Evolutionary conservation across 164 flowering plant genomes (phyloP), one percentile per base, ranked within the genome.

Genomic region (Vitis amurensis): DNA sequence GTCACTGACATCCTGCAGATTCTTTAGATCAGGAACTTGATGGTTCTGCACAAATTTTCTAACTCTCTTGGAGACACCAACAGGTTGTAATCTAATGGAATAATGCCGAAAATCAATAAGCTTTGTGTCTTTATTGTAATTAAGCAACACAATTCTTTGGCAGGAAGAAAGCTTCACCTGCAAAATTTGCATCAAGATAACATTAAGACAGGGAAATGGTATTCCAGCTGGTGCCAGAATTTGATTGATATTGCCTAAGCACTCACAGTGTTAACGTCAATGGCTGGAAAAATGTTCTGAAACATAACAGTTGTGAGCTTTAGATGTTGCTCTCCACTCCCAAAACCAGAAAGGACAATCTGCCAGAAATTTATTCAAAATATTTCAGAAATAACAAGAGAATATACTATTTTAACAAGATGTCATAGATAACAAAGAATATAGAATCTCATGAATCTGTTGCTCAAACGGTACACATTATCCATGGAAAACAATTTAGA

Each of bases 261-360:
- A 87, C 94, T 85, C 74, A 94, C 99, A 57, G 98, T 91, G 73
- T 91, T 93, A 50, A 92, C 78, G 73, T 94, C 99, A 75, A 94
- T 94, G 73, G 97, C 75, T 17, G 97, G 99, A 75, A 94, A 92
- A 64, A 94, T 94, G 73, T 92, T 90, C 87, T 92, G 97, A 74
- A 95, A 95, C 90, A 91, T 87, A 44, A 87, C 77, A 2, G 98
- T 88, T 6, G 91, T 77, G 30, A 95, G 94, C 87, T 84, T 94
- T 52, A 92, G 72, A 79, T 94, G 99, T 71, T 86, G 89, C 4
- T 92, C 98, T 49, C 86, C 91, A 63, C 85, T 76, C 49, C 94
- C 94, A 78, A 94, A 94, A 67, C 99, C 99, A 72, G 99, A 93
- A 67, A 94, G 94, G 64, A 92, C 98, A 83, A 94, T 91, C 99